phyloP scores from a whole-genome alignment of 148 eudicot genomes.

The Spergularia bocconei region DNA sequence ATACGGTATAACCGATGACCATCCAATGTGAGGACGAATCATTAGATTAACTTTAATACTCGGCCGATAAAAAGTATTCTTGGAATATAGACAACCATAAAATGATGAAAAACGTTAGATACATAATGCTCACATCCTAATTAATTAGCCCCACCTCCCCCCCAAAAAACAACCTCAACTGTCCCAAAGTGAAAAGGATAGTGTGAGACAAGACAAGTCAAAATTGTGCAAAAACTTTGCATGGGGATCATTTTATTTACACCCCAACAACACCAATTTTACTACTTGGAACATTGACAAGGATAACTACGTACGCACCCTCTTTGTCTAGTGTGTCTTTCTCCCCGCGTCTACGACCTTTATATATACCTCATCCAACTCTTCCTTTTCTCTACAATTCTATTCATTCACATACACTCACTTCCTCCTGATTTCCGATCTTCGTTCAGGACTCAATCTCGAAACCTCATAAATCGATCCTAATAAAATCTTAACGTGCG shows the following conservation, averaged over 20 bases:
- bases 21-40: no score
- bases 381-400: neutral
- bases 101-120: neutral
- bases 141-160: conserved; percentile 24
- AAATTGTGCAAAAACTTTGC: neutral
- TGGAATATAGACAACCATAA: conserved; percentile 20
- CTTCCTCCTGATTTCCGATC: conserved; percentile 1
- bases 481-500: neutral
- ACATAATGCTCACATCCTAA: neutral
- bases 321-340: neutral
- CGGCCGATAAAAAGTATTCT: neutral
- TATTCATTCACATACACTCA: neutral
- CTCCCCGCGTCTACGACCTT: neutral
- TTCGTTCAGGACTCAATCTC: neutral
- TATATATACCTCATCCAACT: conserved; percentile 26
- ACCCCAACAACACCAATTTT: neutral
- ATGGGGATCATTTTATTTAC: neutral
- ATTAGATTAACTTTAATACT: no score
- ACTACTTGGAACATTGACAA: conserved; percentile 11
- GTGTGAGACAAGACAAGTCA: conserved; percentile 10
- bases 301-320: neutral
- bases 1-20: no score
- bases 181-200: neutral
- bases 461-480: neutral
- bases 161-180: conserved; percentile 15